Conservation (phyloP, 225 moss, liverwort and hornwort species). For the Polytrichum formosum region DNA sequence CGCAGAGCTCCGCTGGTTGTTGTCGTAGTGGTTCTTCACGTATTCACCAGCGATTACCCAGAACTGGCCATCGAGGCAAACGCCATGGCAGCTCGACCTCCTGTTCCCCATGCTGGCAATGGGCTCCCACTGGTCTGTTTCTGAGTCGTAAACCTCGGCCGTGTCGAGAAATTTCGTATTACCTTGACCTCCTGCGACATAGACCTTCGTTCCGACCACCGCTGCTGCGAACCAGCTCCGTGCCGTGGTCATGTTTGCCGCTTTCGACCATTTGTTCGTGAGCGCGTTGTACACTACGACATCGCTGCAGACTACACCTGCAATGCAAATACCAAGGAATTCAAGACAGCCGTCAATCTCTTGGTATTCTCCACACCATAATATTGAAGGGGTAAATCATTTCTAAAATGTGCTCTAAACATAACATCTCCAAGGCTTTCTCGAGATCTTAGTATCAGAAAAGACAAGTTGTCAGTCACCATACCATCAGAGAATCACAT, state of each 20-base stretch:
- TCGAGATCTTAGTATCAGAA: background rate
- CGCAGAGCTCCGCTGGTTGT: constrained; percentile 44
- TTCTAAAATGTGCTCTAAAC: background rate
- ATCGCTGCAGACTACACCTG: constrained; percentile 58
- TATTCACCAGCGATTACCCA: constrained; percentile 76
- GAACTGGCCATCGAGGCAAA: constrained; percentile 48
- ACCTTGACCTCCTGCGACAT: constrained; percentile 70
- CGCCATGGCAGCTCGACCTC: constrained; percentile 57
- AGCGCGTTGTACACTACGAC: constrained; percentile 48
- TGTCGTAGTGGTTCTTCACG: constrained; percentile 40
- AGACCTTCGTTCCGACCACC: constrained; percentile 43
- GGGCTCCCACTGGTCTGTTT: constrained; percentile 32
- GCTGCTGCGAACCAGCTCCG: constrained; percentile 71
- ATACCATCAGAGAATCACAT: too few relatives aligned
- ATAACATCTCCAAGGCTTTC: background rate
- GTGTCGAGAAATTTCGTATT: constrained; percentile 40
- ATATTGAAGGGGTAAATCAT: background rate
- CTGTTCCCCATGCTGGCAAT: constrained; percentile 41
- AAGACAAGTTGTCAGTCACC: too few relatives aligned
- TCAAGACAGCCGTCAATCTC: constrained; percentile 1
- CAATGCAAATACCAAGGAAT: constrained; percentile 3
- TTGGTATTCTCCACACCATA: background rate
- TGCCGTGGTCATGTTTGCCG: constrained; percentile 52
- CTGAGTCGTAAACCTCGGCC: constrained; percentile 59
- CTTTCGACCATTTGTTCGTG: constrained; percentile 52